Evolutionary conservation across 2,329 filamentous ascomycete species (phyloP).

Genomic region (Niveomyces coronatus): DNA sequence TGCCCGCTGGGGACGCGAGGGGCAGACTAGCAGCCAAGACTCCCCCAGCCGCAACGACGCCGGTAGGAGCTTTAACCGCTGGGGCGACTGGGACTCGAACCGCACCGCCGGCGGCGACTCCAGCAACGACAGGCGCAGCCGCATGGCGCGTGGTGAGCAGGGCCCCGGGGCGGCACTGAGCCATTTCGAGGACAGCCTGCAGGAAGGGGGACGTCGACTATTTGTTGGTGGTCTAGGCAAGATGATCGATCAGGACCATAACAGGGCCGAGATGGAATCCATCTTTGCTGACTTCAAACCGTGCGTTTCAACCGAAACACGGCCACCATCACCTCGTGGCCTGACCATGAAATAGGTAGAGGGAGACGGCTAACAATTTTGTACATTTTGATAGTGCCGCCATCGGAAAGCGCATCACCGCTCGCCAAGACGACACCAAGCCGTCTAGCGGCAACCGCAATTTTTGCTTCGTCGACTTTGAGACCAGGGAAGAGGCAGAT

Average conservation of each 20-base stretch:
- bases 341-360: neutral
- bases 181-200: conserved; percentile 22
- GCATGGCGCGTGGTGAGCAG: conserved; percentile 13
- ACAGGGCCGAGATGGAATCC: conserved; percentile 34
- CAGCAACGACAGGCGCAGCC: conserved; percentile 1
- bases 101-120: conserved; percentile 3
- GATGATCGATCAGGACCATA: conserved; percentile 37
- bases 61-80: conserved; percentile 25
- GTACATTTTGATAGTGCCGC: conserved; percentile 11
- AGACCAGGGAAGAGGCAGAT: conserved; percentile 41
- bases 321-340: neutral
- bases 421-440: conserved; percentile 40
- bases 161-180: conserved; percentile 19
- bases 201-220: conserved; percentile 28
- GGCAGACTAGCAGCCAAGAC: conserved; percentile 13
- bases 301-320: conserved; percentile 21
- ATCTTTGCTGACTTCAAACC: conserved; percentile 37
- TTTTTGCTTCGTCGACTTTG: conserved; percentile 58
- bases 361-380: neutral
- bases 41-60: neutral
- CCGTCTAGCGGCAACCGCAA: conserved; percentile 45
- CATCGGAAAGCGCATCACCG: conserved; percentile 46
- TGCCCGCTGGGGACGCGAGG: conserved; percentile 11
- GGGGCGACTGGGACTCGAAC: conserved; percentile 32
- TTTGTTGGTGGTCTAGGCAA: conserved; percentile 41